Conservation (phyloP, 176 grass and related monocot genomes). For the Hsuehochloa calcarea region DNA sequence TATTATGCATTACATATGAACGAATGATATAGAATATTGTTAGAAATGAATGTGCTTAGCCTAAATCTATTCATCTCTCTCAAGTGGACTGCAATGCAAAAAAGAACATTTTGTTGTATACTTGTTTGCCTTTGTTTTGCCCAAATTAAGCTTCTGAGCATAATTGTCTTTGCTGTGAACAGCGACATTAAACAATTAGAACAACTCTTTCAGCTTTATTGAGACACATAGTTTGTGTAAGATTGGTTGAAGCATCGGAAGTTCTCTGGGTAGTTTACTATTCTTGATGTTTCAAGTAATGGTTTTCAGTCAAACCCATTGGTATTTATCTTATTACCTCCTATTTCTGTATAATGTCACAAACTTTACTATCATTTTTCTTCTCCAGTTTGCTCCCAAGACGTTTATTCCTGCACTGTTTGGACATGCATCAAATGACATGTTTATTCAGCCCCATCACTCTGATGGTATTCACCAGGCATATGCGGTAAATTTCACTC, state of each 20-base stretch:
- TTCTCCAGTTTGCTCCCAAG: conserved; percentile 83
- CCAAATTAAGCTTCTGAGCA: not conserved
- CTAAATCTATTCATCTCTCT: not conserved
- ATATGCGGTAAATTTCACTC: conserved; percentile 66
- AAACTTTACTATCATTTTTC: not conserved
- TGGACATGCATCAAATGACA: conserved; percentile 90
- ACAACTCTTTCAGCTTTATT: not conserved
- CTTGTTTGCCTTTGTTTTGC: not conserved
- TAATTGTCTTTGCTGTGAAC: conserved; percentile 10
- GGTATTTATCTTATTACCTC: conserved; percentile 3
- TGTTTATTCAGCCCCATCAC: conserved; percentile 91
- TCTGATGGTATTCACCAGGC: conserved; percentile 75
- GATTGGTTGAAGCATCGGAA: not conserved
- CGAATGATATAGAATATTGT: not conserved
- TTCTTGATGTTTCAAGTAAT: not conserved
- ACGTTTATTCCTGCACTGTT: conserved; percentile 96
- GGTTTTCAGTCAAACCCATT: conserved; percentile 6
- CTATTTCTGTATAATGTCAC: conserved; percentile 6
- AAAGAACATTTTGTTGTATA: conserved; percentile 3
- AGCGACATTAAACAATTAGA: not conserved
- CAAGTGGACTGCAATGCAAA: not conserved
- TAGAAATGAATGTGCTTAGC: not conserved
- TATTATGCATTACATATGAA: not conserved
- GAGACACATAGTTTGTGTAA: not conserved
- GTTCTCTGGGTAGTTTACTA: not conserved